Conservation (phyloP, 768 basidiomycete species). For the Candolleomyces aberdarensis region DNA sequence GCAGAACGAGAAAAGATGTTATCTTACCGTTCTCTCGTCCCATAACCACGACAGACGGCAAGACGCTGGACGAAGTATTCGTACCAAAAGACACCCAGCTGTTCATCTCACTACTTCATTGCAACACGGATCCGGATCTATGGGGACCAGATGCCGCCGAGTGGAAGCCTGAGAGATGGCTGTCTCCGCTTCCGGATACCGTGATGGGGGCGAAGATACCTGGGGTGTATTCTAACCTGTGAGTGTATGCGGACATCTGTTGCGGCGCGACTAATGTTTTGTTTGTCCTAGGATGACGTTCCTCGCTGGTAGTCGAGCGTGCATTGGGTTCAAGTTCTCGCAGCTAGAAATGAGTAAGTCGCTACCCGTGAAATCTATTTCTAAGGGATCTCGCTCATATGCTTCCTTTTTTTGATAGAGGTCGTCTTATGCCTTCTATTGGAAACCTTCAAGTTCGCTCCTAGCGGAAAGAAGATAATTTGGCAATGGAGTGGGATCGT, state of each 20-base stretch:
- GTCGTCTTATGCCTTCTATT: constrained; percentile 9
- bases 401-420: neutral
- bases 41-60: constrained; percentile 20
- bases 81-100: constrained; percentile 35
- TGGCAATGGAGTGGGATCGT: constrained; percentile 9
- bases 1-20: constrained; percentile 19
- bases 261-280: too few relatives aligned
- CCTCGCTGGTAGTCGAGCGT: constrained; percentile 3
- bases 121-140: constrained; percentile 36
- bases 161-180: constrained; percentile 52
- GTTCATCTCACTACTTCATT: constrained; percentile 27
- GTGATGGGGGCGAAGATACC: constrained; percentile 35
- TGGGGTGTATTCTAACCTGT: constrained; percentile 42
- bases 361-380: neutral
- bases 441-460: constrained; percentile 3
- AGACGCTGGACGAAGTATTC: constrained; percentile 25
- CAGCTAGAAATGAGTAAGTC: constrained; percentile 7
- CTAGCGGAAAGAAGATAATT: constrained; percentile 3
- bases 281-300: constrained; percentile 1
- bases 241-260: neutral
- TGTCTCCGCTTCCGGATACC: constrained; percentile 23
- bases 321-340: constrained; percentile 10
- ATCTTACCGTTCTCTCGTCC: constrained; percentile 23
- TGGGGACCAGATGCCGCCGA: constrained; percentile 48
- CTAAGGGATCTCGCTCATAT: neutral